These are phyloP conservation scores for Leccinum laetum DNA, from an alignment of 1,284 basidiomycete species.

Conservation along the genomic window DNA sequence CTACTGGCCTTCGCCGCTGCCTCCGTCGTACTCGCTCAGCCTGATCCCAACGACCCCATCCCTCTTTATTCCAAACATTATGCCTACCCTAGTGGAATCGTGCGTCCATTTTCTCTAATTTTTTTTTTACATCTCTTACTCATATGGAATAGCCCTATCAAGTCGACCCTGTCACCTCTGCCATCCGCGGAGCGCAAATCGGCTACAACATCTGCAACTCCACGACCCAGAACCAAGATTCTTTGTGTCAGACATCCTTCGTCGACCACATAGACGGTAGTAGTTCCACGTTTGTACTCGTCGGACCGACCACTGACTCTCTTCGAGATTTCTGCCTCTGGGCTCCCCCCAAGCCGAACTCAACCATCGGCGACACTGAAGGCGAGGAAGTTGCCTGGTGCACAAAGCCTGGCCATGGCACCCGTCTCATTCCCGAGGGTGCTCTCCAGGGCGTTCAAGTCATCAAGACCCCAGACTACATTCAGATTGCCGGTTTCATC, in stretches of 20 bases:
- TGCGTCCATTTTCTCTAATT: conserved; percentile 28
- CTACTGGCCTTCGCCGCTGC: conserved; percentile 38
- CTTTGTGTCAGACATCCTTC: conserved; percentile 65
- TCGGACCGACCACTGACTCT: not conserved
- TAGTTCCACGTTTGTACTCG: conserved; percentile 15
- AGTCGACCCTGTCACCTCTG: conserved; percentile 47
- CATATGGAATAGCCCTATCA: conserved; percentile 49
- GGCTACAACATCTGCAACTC: conserved; percentile 76
- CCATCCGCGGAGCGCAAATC: conserved; percentile 54
- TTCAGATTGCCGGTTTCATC: conserved; percentile 59
- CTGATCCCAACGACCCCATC: conserved; percentile 35
- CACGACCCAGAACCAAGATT: conserved; percentile 59
- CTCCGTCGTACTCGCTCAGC: conserved; percentile 37
- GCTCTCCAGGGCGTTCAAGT: conserved; percentile 36
- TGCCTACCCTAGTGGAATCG: conserved; percentile 49
- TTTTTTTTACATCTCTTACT: not conserved
- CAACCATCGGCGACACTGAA: conserved; percentile 61
- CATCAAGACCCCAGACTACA: conserved; percentile 47
- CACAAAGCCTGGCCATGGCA: conserved; percentile 41
- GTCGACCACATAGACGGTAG: conserved; percentile 51
- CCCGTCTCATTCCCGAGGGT: conserved; percentile 42
- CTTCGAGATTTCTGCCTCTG: conserved; percentile 54
- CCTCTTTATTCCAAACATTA: conserved; percentile 56
- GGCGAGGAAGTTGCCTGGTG: conserved; percentile 72
- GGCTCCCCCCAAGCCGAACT: conserved; percentile 46